These are phyloP conservation scores for Williopsis jadinii DNA, from an alignment of 1,139 yeast species.

Conservation along the genomic window DNA sequence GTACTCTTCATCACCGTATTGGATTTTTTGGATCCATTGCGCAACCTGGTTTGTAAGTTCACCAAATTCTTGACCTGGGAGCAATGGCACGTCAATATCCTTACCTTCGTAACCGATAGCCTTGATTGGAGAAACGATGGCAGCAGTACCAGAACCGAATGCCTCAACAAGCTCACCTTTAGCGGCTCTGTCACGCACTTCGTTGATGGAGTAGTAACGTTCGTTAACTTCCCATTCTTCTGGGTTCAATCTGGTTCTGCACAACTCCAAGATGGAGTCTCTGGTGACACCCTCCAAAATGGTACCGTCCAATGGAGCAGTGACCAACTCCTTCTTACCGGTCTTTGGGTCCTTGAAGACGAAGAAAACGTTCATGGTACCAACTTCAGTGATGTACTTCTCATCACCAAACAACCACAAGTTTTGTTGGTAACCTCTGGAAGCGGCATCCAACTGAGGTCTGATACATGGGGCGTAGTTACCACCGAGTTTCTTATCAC, in stretches of 20 bases:
- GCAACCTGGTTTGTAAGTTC: conserved; percentile 68
- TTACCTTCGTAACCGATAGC: conserved; percentile 75
- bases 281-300: conserved; percentile 96
- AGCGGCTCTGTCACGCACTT: conserved; percentile 68
- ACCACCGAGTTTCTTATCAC: conserved; percentile 93
- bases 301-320: conserved; percentile 96
- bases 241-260: conserved; percentile 64
- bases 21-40: conserved; percentile 81
- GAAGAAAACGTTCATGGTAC: conserved; percentile 93
- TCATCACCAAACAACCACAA: conserved; percentile 94
- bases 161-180: conserved; percentile 88
- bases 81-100: conserved; percentile 67
- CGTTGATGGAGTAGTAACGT: conserved; percentile 74
- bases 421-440: conserved; percentile 88
- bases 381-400: conserved; percentile 88
- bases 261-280: conserved; percentile 74
- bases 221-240: conserved; percentile 76
- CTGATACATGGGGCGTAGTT: conserved; percentile 93
- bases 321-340: conserved; percentile 86
- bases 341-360: conserved; percentile 61
- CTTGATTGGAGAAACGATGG: conserved; percentile 89
- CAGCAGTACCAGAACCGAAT: conserved; percentile 97
- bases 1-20: conserved; percentile 75
- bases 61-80: conserved; percentile 73
- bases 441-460: conserved; percentile 85